Evolutionary conservation across 345 rosid genomes (phyloP).

Genomic region (Angophora floribunda): DNA sequence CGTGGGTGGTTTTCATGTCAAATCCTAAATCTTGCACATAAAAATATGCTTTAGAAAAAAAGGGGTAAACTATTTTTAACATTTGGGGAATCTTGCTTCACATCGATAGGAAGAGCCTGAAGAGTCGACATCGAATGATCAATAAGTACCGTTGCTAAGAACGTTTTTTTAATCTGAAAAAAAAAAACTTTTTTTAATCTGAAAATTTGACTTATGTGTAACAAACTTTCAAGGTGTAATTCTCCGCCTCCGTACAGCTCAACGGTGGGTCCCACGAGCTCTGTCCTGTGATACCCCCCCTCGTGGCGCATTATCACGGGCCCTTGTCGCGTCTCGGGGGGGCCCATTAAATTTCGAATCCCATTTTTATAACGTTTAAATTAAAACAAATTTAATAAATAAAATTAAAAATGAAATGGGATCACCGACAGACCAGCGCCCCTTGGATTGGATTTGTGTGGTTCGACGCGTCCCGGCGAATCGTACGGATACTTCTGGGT

Average conservation of each 20-base stretch:
- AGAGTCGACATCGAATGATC: no score
- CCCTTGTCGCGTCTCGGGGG: neutral
- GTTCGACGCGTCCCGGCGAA: neutral
- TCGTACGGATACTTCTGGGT: neutral
- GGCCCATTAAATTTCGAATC: neutral
- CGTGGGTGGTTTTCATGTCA: neutral
- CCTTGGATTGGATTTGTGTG: neutral
- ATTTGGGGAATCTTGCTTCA: no score
- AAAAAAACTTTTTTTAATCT: no score
- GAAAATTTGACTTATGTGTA: neutral
- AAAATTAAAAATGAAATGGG: no score
- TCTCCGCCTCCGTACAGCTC: neutral
- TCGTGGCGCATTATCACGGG: neutral
- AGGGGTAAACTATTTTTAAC: no score
- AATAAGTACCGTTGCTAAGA: no score
- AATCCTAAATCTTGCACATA: neutral
- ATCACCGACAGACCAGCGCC: neutral
- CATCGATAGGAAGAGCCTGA: no score
- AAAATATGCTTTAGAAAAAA: no score
- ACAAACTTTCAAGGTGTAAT: neutral
- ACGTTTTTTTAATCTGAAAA: no score
- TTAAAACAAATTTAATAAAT: rapidly evolving
- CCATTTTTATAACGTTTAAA: neutral
- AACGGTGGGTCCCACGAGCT: neutral
- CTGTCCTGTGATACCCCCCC: neutral